Conservation (phyloP, 2,329 filamentous ascomycete species). For the Penicillium sp. region DNA sequence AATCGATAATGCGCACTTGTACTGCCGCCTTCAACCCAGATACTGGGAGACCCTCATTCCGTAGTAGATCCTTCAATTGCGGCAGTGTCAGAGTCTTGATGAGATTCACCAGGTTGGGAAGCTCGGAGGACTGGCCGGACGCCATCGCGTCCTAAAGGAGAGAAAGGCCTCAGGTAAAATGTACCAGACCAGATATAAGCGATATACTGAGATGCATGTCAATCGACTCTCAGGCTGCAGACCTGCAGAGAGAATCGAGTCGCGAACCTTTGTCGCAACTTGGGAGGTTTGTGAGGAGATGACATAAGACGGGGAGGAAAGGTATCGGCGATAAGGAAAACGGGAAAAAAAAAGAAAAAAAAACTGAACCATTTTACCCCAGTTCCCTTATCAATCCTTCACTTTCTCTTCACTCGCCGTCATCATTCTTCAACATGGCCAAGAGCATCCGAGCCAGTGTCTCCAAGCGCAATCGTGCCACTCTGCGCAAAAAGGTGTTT, state of each 20-base stretch:
- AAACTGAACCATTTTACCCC: not conserved
- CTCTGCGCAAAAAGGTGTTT: constrained; percentile 78
- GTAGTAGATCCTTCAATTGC: constrained; percentile 76
- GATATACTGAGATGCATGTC: constrained; percentile 32
- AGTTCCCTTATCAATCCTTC: not conserved
- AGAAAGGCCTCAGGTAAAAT: constrained; percentile 20
- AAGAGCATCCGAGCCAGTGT: constrained; percentile 80
- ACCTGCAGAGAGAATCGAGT: not conserved
- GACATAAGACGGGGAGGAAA: constrained; percentile 32
- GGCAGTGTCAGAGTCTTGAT: constrained; percentile 60
- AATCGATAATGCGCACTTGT: constrained; percentile 72
- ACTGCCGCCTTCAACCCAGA: constrained; percentile 84
- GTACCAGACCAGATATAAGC: constrained; percentile 20
- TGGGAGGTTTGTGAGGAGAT: constrained; percentile 21
- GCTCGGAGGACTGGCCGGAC: constrained; percentile 42
- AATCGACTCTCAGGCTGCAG: constrained; percentile 6
- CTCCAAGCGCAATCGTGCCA: constrained; percentile 79
- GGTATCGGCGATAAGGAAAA: constrained; percentile 17
- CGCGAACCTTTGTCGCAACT: not conserved
- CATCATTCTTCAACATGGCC: constrained; percentile 64
- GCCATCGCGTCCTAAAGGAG: constrained; percentile 31
- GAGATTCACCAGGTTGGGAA: constrained; percentile 43
- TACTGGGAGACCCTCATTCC: constrained; percentile 70
- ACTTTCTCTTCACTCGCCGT: not conserved
- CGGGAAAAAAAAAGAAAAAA: constrained; percentile 7